Percentiles rank a stretch among this genome's conserved stretches.
phyloP scores from a whole-genome alignment of 2,329 filamentous ascomycete species.

The Fusarium hainanense region DNA sequence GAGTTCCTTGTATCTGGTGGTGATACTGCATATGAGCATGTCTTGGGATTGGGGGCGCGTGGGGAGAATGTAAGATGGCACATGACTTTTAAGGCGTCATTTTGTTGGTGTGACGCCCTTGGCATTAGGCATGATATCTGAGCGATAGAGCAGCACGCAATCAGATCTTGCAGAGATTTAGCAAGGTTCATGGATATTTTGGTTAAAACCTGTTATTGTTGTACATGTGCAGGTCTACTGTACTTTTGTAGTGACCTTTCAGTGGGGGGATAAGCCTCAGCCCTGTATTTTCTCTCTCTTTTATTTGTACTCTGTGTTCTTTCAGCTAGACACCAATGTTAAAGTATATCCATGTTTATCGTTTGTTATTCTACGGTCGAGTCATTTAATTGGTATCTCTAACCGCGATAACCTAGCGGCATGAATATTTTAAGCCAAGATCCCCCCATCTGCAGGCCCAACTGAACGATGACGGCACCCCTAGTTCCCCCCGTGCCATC shows the following conservation, averaged over 20 bases:
- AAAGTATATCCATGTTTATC: not conserved
- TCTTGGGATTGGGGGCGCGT: conserved; percentile 27
- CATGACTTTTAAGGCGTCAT: conserved; percentile 41
- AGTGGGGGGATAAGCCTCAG: not conserved
- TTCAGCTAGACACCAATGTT: not conserved
- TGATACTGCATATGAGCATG: conserved; percentile 14
- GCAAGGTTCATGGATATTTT: not conserved
- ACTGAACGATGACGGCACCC: conserved; percentile 30
- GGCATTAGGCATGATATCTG: conserved; percentile 1
- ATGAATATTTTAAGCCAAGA: not conserved
- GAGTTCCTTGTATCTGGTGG: conserved; percentile 3
- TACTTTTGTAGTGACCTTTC: conserved; percentile 7
- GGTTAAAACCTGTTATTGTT: conserved; percentile 12
- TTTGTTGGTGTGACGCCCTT: conserved; percentile 9
- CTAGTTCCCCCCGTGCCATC: conserved; percentile 21
- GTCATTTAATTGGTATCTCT: not conserved
- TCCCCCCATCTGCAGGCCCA: not conserved
- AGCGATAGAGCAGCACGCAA: conserved; percentile 33
- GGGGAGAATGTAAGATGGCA: conserved; percentile 34
- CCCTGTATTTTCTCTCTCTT: not conserved
- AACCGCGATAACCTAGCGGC: conserved; percentile 22
- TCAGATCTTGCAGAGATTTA: conserved; percentile 21
- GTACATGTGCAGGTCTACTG: not conserved
- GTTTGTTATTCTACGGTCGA: not conserved
- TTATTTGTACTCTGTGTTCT: not conserved